Percentiles rank a stretch among this genome's conserved stretches.
Evolutionary conservation across 192 early-diverging fungal genomes (phyloP).

Genomic region (Rhizophlyctis rosea): DNA sequence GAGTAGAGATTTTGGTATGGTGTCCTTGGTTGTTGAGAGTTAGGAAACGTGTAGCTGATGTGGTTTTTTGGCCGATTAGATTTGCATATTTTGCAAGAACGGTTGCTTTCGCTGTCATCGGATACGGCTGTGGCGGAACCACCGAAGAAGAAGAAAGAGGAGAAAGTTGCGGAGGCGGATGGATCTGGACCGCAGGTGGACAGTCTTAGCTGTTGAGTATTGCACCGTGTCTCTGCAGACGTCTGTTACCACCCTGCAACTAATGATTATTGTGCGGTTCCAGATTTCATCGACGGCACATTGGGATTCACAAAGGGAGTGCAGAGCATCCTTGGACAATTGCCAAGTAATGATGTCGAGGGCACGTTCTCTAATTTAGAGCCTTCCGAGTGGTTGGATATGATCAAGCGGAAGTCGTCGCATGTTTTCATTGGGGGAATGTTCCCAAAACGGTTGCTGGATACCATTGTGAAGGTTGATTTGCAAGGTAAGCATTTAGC

Average conservation of each 20-base stretch:
- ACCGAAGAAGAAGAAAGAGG: not conserved
- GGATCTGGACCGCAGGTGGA: not conserved
- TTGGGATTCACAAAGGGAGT: not conserved
- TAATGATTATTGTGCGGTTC: not conserved
- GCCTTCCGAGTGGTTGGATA: not conserved
- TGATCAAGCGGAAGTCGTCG: not conserved
- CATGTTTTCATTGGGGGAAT: not conserved
- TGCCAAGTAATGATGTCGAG: not conserved
- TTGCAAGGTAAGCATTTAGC: not conserved
- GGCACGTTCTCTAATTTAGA: not conserved
- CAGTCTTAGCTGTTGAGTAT: too few relatives aligned
- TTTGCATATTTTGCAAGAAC: not conserved
- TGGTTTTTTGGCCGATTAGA: not conserved
- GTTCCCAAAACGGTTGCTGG: not conserved
- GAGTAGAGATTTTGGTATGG: not conserved
- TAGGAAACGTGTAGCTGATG: not conserved
- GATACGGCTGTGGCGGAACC: not conserved
- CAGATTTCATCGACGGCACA: not conserved
- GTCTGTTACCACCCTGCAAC: not conserved
- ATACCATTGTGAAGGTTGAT: not conserved
- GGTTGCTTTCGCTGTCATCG: not conserved
- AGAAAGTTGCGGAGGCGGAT: not conserved
- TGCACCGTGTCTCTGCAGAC: not conserved
- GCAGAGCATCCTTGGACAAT: not conserved
- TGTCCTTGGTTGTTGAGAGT: too few relatives aligned